Conservation (phyloP, 495 filamentous ascomycete genomes). For the Trichoderma reesei region DNA sequence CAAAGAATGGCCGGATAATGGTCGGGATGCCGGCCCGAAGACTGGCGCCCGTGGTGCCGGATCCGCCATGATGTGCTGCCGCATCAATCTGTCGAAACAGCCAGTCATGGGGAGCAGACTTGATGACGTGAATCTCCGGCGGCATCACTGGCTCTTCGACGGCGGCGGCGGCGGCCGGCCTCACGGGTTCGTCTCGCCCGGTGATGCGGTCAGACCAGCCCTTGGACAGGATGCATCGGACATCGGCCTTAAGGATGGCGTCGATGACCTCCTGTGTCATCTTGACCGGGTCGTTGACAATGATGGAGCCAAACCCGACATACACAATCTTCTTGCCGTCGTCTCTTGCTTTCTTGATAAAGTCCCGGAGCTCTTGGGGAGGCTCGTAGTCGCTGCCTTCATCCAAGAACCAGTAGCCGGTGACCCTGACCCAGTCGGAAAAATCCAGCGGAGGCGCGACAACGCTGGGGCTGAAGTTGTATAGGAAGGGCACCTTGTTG, state of each 20-base stretch:
- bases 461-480: constrained; percentile 91
- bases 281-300: constrained; percentile 81
- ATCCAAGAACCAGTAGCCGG: constrained; percentile 95
- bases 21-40: constrained; percentile 87
- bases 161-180: constrained; percentile 16
- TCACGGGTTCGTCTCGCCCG: constrained; percentile 35
- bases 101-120: constrained; percentile 93
- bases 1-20: constrained; percentile 94
- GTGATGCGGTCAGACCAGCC: constrained; percentile 88
- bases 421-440: constrained; percentile 94
- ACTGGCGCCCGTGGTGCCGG: constrained; percentile 91
- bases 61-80: constrained; percentile 87
- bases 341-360: constrained; percentile 67
- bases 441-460: constrained; percentile 90
- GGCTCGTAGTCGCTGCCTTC: constrained; percentile 70
- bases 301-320: constrained; percentile 92
- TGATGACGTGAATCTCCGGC: constrained; percentile 73
- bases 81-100: constrained; percentile 91
- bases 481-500: constrained; percentile 94
- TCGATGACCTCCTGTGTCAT: constrained; percentile 85
- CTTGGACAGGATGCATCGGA: constrained; percentile 91
- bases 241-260: constrained; percentile 82
- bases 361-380: constrained; percentile 60
- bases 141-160: constrained; percentile 62
- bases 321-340: constrained; percentile 93